A percentile compares a stretch with the other conserved stretches of the same genome.
Evolutionary conservation across 192 early-diverging fungal genomes (phyloP).

Genomic region (Mortierella antarctica): DNA sequence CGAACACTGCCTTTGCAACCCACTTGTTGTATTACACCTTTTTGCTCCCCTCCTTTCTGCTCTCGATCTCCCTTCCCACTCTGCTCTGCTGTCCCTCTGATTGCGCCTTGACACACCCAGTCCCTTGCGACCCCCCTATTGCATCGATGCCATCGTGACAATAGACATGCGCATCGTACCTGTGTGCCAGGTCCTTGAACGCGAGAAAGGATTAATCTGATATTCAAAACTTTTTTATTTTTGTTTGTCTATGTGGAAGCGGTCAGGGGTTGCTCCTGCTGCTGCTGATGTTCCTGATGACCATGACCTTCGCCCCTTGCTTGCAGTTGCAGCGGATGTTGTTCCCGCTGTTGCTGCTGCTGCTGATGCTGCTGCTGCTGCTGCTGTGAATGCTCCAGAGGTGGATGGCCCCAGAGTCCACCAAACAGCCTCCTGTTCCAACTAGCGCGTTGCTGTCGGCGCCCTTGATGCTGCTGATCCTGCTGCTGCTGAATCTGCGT

Average conservation of each 20-base stretch:
- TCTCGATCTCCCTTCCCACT: not conserved
- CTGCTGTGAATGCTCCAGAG: not conserved
- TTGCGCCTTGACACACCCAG: no score
- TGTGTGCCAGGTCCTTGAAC: no score
- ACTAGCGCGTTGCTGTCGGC: conserved; percentile 8
- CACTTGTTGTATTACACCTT: not conserved
- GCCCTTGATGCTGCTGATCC: conserved; percentile 10
- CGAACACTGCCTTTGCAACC: no score
- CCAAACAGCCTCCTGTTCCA: conserved; percentile 36
- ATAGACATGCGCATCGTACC: no score
- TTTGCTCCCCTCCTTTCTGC: not conserved
- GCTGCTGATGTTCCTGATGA: not conserved
- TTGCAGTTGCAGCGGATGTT: conserved; percentile 8
- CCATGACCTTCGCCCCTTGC: conserved; percentile 3
- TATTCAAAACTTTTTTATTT: not conserved
- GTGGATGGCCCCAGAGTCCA: conserved; percentile 13
- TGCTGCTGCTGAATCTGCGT: conserved; percentile 6
- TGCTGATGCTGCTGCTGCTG: no score
- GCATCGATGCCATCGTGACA: not conserved
- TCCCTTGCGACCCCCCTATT: not conserved
- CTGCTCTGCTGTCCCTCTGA: no score
- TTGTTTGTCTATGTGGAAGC: not conserved
- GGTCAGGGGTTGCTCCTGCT: not conserved
- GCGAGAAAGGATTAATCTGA: not conserved
- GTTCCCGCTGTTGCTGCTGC: conserved; percentile 12